Conservation (phyloP, 1,284 basidiomycete species). For the Fomitopsis palustris region DNA sequence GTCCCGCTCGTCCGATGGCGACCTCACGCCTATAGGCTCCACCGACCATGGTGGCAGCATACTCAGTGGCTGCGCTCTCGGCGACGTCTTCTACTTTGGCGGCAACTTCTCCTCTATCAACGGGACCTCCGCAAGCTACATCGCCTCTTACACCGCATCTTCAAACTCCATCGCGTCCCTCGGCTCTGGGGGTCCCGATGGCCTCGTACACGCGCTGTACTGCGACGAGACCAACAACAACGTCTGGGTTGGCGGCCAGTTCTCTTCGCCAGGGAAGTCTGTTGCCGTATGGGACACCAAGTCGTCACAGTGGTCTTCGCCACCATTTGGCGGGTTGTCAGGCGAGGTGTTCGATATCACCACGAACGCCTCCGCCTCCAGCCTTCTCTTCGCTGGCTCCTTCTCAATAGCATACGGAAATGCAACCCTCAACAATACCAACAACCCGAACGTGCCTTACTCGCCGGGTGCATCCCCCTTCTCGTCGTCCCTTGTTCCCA, state of each 20-base stretch:
- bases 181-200: slow-evolving; percentile 63
- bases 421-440: slow-evolving; percentile 51
- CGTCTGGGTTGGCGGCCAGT: slow-evolving; percentile 86
- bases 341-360: slow-evolving; percentile 82
- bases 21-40: slow-evolving; percentile 59
- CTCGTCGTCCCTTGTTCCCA: slow-evolving; percentile 87
- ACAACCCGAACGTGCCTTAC: slow-evolving; percentile 75
- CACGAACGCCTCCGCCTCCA: slow-evolving; percentile 66
- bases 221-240: slow-evolving; percentile 74
- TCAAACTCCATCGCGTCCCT: slow-evolving; percentile 57
- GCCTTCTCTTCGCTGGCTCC: slow-evolving; percentile 85
- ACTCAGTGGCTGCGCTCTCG: slow-evolving; percentile 60
- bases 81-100: slow-evolving; percentile 66
- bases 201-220: slow-evolving; percentile 71
- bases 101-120: slow-evolving; percentile 74
- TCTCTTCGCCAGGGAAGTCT: slow-evolving; percentile 66
- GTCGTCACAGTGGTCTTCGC: slow-evolving; percentile 64
- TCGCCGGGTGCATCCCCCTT: slow-evolving; percentile 80
- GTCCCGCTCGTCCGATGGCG: slow-evolving; percentile 59
- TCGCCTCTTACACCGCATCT: slow-evolving; percentile 70
- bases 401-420: slow-evolving; percentile 79
- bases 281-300: slow-evolving; percentile 80
- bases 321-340: slow-evolving; percentile 81
- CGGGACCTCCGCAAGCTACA: slow-evolving; percentile 54
- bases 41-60: slow-evolving; percentile 72